Evolutionary conservation across 1,139 yeast genomes (phyloP), one percentile per base, ranked within the genome.

Genomic region (Debaryomyces psychrophilus): DNA sequence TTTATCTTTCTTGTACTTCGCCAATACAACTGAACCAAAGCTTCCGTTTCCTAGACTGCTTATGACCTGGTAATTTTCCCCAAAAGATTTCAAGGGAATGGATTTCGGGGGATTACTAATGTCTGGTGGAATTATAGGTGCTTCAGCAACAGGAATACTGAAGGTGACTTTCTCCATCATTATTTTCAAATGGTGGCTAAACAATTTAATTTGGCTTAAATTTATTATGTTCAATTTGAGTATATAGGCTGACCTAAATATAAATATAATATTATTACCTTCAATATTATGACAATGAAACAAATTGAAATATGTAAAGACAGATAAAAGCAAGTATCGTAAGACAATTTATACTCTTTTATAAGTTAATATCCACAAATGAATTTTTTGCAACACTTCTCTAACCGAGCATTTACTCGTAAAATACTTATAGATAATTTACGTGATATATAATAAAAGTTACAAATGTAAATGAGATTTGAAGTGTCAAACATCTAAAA

Each of bases 21-120:
- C 93, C 52, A 86, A 68, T 6, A 77, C 69, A 1, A 88, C 95
- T 1, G 79, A 69, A 0, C 96, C 96, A 71, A 88, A 88, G 44
- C 92, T 83, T 1, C 96, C 96, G 49, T 77, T 79, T 0, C 96
- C 96, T 48, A 88, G 67, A 43, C 70, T 73, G 42, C 78, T 72
- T 8, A 86, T 69, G 4, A 72, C 54, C 46, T 73, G 77, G 60
- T 83, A 87, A 45, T 80, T 69, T 2, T 65, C 64, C 8, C 61
- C 59, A 46, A 76, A 67, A 1, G 77, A 60, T 44, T 68, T 69
- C n/a, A 81, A 54, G 0, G 81, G 79, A 17, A 71, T 52, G 45
- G 55, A 37, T 18, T 50, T 50, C 14, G 67, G 66, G 3, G 65
- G 64, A 9, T 49, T 43, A 35, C 45, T 49, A 43, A 51, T 31